Percentiles rank a stretch among this genome's conserved stretches.
phyloP scores from a whole-genome alignment of 2,329 filamentous ascomycete genomes.

The Pyrenophora seminiperda region DNA sequence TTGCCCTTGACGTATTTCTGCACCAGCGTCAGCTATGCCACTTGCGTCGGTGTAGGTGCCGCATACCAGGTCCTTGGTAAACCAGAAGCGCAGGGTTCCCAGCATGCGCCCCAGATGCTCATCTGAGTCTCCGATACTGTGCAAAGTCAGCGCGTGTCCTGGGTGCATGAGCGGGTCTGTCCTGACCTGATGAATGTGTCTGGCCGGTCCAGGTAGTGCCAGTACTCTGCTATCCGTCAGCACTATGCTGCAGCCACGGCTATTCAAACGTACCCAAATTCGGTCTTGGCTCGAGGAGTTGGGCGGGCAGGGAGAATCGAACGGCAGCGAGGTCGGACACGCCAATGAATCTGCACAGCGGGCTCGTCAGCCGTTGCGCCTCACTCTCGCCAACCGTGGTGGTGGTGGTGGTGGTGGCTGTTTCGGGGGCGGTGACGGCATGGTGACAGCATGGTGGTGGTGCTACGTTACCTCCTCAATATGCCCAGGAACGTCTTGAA shows the following conservation, averaged over 20 bases:
- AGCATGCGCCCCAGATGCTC: slow-evolving; percentile 93
- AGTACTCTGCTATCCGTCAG: slow-evolving; percentile 72
- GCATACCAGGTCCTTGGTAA: slow-evolving; percentile 86
- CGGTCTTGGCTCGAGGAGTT: slow-evolving; percentile 92
- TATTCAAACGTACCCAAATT: slow-evolving; percentile 69
- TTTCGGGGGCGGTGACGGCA: too few relatives aligned
- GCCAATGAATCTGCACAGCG: slow-evolving; percentile 77
- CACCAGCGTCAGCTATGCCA: slow-evolving; percentile 25
- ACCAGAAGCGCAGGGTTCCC: slow-evolving; percentile 94
- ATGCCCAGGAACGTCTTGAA: slow-evolving; percentile 87
- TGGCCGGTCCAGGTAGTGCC: slow-evolving; percentile 95
- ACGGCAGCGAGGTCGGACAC: slow-evolving; percentile 94
- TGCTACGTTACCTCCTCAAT: slow-evolving; percentile 72
- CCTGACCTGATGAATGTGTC: slow-evolving; percentile 77
- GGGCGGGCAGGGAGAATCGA: slow-evolving; percentile 92
- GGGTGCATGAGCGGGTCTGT: not conserved
- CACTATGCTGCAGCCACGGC: slow-evolving; percentile 6
- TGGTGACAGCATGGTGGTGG: too few relatives aligned
- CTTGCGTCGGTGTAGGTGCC: not conserved
- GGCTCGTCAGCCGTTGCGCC: slow-evolving; percentile 16
- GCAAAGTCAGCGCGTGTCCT: slow-evolving; percentile 44
- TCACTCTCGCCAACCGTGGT: slow-evolving; percentile 1
- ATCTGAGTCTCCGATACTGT: slow-evolving; percentile 82
- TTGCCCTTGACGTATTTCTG: slow-evolving; percentile 97
- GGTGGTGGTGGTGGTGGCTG: not conserved